phyloP scores from a whole-genome alignment of 768 basidiomycete species.

The Galerina sulciceps region DNA sequence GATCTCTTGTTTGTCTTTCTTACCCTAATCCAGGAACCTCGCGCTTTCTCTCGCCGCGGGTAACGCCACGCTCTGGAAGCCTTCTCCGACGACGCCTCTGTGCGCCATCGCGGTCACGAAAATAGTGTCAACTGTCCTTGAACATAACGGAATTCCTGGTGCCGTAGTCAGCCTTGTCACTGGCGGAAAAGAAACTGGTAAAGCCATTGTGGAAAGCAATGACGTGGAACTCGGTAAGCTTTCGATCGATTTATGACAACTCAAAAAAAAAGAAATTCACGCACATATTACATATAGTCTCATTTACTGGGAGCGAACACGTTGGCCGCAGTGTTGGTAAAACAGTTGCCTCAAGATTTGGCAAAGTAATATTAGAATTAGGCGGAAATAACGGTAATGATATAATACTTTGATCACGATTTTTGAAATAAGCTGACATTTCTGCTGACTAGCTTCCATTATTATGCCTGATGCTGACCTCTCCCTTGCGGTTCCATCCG shows the following conservation, averaged over 20 bases:
- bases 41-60: constrained; percentile 87
- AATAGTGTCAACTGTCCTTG: constrained; percentile 81
- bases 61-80: constrained; percentile 96
- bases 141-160: constrained; percentile 82
- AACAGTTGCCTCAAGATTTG: constrained; percentile 85
- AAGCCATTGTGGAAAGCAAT: constrained; percentile 72
- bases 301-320: constrained; percentile 93
- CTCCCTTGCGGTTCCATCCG: constrained; percentile 83
- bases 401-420: constrained; percentile 14
- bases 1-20: constrained; percentile 5
- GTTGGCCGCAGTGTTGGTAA: constrained; percentile 90
- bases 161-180: constrained; percentile 83
- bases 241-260: neutral
- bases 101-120: constrained; percentile 91
- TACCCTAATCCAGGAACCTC: constrained; percentile 70
- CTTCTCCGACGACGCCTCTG: constrained; percentile 85
- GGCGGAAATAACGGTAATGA: constrained; percentile 92
- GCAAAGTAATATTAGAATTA: constrained; percentile 87
- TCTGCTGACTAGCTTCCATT: constrained; percentile 68
- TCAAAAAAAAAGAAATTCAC: constrained; percentile 10
- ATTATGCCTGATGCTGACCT: constrained; percentile 95
- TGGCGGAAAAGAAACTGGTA: constrained; percentile 82
- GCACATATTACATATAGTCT: constrained; percentile 53
- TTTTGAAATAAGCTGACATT: constrained; percentile 10
- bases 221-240: constrained; percentile 78